Evolutionary conservation across 116 monocot species (phyloP).

Genomic region (Phalaenopsis hybrid): DNA sequence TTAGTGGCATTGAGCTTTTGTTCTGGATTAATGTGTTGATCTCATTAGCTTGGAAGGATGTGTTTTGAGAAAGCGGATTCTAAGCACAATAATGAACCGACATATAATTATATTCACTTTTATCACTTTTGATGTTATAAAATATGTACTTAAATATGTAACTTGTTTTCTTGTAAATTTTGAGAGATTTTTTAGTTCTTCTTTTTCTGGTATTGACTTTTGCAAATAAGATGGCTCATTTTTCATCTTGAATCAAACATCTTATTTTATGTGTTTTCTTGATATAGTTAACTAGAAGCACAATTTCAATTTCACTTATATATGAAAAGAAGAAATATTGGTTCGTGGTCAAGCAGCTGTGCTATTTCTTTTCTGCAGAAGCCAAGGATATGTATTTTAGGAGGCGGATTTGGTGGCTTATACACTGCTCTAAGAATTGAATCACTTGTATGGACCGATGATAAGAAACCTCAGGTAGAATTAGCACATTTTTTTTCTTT

Average conservation of each 20-base stretch:
- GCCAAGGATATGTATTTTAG: constrained; percentile 87
- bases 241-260: neutral
- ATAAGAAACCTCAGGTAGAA: constrained; percentile 85
- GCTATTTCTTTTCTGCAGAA: constrained; percentile 34
- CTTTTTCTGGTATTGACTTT: neutral
- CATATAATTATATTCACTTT: neutral
- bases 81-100: neutral
- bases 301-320: neutral
- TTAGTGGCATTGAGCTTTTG: neutral
- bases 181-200: neutral
- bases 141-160: neutral
- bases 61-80: neutral
- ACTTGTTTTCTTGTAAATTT: neutral
- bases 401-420: constrained; percentile 96
- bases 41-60: neutral
- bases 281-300: neutral
- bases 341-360: neutral
- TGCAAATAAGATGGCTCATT: neutral
- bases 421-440: constrained; percentile 90
- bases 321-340: too few species aligned
- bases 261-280: neutral
- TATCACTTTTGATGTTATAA: neutral
- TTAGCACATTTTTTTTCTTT: neutral
- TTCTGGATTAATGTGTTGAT: neutral
- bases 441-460: constrained; percentile 87